Base-by-base conservation (phyloP, 2,329 filamentous ascomycete genomes). In the Sordariomycetes sp. region DNA sequence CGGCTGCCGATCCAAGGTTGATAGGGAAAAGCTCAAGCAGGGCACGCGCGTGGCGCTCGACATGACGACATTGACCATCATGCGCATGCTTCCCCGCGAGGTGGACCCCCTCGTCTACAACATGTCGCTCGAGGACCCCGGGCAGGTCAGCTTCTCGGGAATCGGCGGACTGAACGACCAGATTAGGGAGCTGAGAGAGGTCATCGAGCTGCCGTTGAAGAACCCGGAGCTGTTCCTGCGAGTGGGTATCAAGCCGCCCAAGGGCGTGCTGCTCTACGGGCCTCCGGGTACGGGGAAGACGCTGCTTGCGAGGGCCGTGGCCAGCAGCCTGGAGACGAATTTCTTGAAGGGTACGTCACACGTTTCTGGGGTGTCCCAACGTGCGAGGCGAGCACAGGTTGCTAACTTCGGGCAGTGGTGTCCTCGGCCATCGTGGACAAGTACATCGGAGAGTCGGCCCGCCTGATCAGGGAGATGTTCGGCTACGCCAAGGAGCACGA, bases 381-480 rank as follows among this genome's bases (percentile, higher is more conserved):
- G 45, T 17, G n/a, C 12, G 15, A 22, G 10, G 24, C 36, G 28
- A 53, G 28, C 28, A 32, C 28, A 32, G 13, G 39, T 45, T 53
- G 54, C 64, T 64, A 59, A 65, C 57, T 8, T 25, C 17, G 13
- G 10, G 15, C 64, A 95, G 94, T 99, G 61, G 94, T 99, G 34
- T 97, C 94, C 3, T 99, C 94, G 51, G 95, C 94, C 32, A 99
- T 99, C 67, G 94, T 99, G 61, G 95, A 99, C 79, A 99, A 99
- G 73, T 99, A 99, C 69, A 99, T 99, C 62, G 94, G 94, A 72
- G 94, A 99, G 75, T 99, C 94, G 12, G 94, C 94, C 42, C 87
- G 95, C 63, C 78, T 99, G 63, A 99, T 99, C 67, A 86, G 94
- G 70, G 94, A 99, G 73, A 99, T 99, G 95, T 99, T 99, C 68